Evolutionary conservation across 169 alveolate species (phyloP).

Genomic region (Cryptosporidium tyzzeri): DNA sequence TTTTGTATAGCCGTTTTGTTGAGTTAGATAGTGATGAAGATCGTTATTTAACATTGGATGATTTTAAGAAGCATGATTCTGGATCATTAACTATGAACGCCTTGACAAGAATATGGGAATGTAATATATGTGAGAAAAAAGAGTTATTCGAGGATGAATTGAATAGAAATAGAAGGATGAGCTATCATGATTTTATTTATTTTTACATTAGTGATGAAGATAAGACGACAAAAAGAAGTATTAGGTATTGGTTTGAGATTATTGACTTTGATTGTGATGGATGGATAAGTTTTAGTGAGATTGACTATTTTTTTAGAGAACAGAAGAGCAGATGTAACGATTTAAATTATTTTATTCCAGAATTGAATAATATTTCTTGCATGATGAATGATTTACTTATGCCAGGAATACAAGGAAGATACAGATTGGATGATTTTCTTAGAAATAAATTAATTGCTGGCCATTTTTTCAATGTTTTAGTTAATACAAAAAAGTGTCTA

Average conservation of each 20-base stretch:
- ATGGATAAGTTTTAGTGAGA: slow-evolving; percentile 83
- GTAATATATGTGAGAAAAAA: slow-evolving; percentile 85
- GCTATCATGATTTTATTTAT: slow-evolving; percentile 89
- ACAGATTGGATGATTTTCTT: slow-evolving; percentile 48
- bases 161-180: slow-evolving; percentile 78
- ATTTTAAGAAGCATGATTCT: slow-evolving; percentile 86
- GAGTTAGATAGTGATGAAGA: slow-evolving; percentile 90
- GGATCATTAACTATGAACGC: slow-evolving; percentile 86
- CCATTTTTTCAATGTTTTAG: slow-evolving; percentile 54
- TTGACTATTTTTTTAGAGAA: slow-evolving; percentile 90
- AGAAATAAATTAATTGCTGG: slow-evolving; percentile 59
- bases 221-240: slow-evolving; percentile 84
- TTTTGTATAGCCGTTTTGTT: slow-evolving; percentile 88
- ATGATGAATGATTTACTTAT: slow-evolving; percentile 67
- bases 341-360: slow-evolving; percentile 77
- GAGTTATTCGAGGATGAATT: slow-evolving; percentile 77
- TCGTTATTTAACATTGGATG: slow-evolving; percentile 85
- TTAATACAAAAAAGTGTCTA: slow-evolving; percentile 56
- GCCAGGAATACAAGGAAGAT: slow-evolving; percentile 34
- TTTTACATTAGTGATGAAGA: slow-evolving; percentile 89
- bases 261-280: slow-evolving; percentile 89
- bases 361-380: slow-evolving; percentile 72
- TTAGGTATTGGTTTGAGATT: slow-evolving; percentile 89
- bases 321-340: slow-evolving; percentile 85
- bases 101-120: slow-evolving; percentile 87